phyloP scores from a whole-genome alignment of 225 moss, liverwort and hornwort genomes.

The Pseudoscleropodium purum region DNA sequence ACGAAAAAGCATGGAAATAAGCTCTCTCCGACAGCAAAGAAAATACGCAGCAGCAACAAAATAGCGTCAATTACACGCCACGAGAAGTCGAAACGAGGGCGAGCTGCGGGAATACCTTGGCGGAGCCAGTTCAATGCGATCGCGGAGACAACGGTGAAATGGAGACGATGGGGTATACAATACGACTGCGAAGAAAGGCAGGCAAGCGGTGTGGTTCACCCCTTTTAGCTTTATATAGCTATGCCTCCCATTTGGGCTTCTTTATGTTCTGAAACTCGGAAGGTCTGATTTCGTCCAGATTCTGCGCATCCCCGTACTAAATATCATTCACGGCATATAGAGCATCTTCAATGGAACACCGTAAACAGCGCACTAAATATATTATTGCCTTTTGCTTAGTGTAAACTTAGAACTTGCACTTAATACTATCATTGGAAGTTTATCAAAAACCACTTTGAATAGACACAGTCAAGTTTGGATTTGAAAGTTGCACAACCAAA shows the following conservation, averaged over 20 bases:
- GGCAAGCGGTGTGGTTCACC: not conserved
- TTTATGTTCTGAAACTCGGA: not conserved
- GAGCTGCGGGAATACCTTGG: not conserved
- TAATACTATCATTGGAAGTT: not conserved
- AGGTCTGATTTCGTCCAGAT: not conserved
- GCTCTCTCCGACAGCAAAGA: not conserved
- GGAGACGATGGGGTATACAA: not conserved
- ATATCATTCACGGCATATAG: not conserved
- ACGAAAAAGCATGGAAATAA: not conserved
- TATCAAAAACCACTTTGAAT: not conserved
- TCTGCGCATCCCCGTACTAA: not conserved
- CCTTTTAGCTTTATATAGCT: not conserved
- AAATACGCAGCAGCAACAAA: not conserved
- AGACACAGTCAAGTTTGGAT: not conserved
- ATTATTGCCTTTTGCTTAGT: not conserved
- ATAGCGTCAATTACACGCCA: not conserved
- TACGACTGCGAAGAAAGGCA: not conserved
- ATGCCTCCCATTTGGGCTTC: not conserved
- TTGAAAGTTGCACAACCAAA: not conserved
- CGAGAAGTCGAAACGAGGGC: not conserved
- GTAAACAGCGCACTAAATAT: not conserved
- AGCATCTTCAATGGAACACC: not conserved
- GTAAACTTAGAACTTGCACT: not conserved
- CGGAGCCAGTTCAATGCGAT: not conserved
- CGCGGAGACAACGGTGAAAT: not conserved